Conservation (phyloP, 1,284 basidiomycete genomes). For the Trichosporon inkin region DNA sequence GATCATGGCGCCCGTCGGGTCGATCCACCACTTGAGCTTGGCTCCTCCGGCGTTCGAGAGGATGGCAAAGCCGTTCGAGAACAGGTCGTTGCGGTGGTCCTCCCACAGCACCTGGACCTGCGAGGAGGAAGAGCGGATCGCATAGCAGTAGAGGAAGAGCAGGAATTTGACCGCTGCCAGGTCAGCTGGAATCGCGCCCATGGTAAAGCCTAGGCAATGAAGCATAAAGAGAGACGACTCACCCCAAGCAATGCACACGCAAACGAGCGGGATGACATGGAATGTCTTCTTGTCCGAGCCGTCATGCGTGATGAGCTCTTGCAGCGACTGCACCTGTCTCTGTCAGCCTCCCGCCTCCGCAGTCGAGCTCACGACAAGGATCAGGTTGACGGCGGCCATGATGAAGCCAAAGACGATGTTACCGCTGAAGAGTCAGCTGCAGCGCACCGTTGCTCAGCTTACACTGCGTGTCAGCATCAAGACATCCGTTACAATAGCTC, state of each 20-base stretch:
- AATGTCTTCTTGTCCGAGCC: slow-evolving; percentile 62
- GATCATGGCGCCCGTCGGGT: slow-evolving; percentile 54
- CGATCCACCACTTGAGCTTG: slow-evolving; percentile 56
- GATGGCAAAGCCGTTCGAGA: slow-evolving; percentile 66
- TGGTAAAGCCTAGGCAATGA: not conserved
- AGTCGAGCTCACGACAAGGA: slow-evolving; percentile 34
- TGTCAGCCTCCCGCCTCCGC: not conserved
- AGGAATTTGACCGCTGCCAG: slow-evolving; percentile 71
- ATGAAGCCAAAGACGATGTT: slow-evolving; percentile 5
- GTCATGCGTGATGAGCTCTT: slow-evolving; percentile 62
- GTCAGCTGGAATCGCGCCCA: not conserved
- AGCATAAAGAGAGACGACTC: slow-evolving; percentile 12
- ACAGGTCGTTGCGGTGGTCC: slow-evolving; percentile 87
- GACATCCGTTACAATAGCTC: slow-evolving; percentile 16
- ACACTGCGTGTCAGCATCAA: slow-evolving; percentile 18
- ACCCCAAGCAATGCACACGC: slow-evolving; percentile 78
- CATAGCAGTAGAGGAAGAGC: slow-evolving; percentile 81
- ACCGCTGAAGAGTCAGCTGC: slow-evolving; percentile 5
- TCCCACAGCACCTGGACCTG: slow-evolving; percentile 94
- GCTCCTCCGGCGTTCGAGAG: slow-evolving; percentile 87
- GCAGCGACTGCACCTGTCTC: slow-evolving; percentile 66
- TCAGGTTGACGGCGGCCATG: slow-evolving; percentile 35
- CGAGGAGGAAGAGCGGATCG: slow-evolving; percentile 71
- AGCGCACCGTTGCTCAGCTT: not conserved
- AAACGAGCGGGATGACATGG: slow-evolving; percentile 73